These are phyloP conservation scores for Lactifluus volemus DNA, from an alignment of 768 basidiomycete species.

Conservation along the genomic window DNA sequence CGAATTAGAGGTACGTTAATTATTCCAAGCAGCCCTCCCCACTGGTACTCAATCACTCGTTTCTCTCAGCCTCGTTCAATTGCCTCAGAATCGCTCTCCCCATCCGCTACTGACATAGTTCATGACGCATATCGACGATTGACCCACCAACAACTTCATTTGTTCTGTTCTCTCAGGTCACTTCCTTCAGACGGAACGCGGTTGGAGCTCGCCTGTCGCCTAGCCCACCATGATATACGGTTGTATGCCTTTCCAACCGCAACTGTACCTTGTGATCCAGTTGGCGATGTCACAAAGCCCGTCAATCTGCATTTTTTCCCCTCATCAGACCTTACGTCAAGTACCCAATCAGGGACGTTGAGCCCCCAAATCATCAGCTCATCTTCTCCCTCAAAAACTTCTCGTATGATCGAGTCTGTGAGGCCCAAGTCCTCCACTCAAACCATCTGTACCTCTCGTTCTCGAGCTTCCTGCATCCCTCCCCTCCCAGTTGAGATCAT, in stretches of 20 bases:
- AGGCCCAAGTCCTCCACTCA: conserved; percentile 6
- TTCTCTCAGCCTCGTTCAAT: background rate
- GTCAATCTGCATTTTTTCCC: background rate
- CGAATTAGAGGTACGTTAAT: conserved; percentile 4
- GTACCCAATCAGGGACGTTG: background rate
- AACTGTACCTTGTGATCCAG: conserved; percentile 19
- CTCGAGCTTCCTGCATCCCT: conserved; percentile 24
- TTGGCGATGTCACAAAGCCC: background rate
- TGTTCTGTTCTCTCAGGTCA: conserved; percentile 67
- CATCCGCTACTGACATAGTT: conserved; percentile 35
- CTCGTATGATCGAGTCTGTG: background rate
- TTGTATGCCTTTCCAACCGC: conserved; percentile 52
- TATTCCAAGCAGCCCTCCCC: background rate
- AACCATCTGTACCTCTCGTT: conserved; percentile 18
- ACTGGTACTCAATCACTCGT: background rate
- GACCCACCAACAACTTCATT: conserved; percentile 54
- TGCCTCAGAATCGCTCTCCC: background rate
- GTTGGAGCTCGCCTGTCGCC: conserved; percentile 56
- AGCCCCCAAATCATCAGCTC: background rate
- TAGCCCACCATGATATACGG: conserved; percentile 68
- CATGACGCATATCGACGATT: conserved; percentile 63
- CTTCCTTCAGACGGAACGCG: conserved; percentile 58
- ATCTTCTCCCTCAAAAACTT: background rate
- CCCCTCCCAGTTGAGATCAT: conserved; percentile 72
- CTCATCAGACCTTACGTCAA: background rate